Base-by-base conservation (phyloP, 257 asterid genomes). In the Plantago ovata region DNA sequence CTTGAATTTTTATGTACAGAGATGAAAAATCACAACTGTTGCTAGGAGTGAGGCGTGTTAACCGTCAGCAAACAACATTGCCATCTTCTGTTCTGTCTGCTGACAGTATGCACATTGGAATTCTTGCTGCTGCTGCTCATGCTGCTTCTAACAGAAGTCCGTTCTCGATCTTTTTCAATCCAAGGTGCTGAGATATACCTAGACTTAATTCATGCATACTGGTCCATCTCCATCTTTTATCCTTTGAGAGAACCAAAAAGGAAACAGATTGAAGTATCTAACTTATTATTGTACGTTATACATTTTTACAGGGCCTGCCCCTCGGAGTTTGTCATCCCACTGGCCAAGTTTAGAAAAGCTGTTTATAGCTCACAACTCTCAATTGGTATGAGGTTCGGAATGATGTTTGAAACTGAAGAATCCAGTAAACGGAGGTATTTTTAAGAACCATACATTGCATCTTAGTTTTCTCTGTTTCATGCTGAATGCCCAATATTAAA, bases 31-130 rank as follows among this genome's bases (percentile, higher is more conserved):
- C 95, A 1, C 95, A 92, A 57, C 67, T 92, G 38, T 20, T 92
- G 84, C 63, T 92, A 58, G 98, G 98, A 54, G 95, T 88, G 76
- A 80, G 98, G 73, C 96, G 94, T 22, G 90, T 81, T 28, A 88
- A 81, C 60, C 94, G 96, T 39, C 98, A 88, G 81, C 94, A 78
- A 64, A 75, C 94, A 20, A 65, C 84, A 20, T 63, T 92, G 69
- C 95, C 96, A 7, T 92, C 98, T 66, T 92, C 98, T 0, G 98
- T 92, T 45, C 79, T 92, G 49, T 92, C 98, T 19, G 92, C 95
- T n/a, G 98, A 92, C 67, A 87, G 98, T 76, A 92, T 92, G 98
- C 98, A 92, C 73, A 88, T 92, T 16, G 98, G 98, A 58, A 91
- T 92, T 58, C 95, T 92, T 52, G 98, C 98, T 52, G 95, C 98